Conservation (phyloP, 2,329 filamentous ascomycete species). For the Aspergillus versicolor region DNA sequence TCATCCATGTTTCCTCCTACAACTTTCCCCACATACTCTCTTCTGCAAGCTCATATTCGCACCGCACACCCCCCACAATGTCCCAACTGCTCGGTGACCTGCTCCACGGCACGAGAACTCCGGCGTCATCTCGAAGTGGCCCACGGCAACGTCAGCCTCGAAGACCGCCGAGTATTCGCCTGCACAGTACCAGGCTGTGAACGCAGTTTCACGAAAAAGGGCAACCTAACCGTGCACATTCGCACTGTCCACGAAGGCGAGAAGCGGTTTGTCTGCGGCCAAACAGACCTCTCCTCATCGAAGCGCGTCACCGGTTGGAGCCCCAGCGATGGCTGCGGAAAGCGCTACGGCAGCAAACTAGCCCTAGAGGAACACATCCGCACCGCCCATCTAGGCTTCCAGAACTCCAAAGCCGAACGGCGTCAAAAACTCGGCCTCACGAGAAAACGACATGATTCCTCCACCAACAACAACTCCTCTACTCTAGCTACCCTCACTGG, state of each 20-base stretch:
- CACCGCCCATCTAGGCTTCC: conserved; percentile 72
- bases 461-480: conserved; percentile 27
- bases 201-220: conserved; percentile 76
- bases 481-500: conserved; percentile 55
- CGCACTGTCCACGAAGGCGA: conserved; percentile 73
- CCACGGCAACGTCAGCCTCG: conserved; percentile 62
- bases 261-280: conserved; percentile 74
- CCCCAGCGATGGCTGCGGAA: conserved; percentile 65
- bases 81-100: conserved; percentile 69
- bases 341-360: conserved; percentile 72
- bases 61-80: conserved; percentile 72
- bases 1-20: conserved; percentile 35
- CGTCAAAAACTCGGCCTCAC: conserved; percentile 33
- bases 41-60: conserved; percentile 72
- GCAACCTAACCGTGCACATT: conserved; percentile 80
- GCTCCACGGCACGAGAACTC: conserved; percentile 65
- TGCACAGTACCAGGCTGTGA: conserved; percentile 70
- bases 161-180: conserved; percentile 63
- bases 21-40: conserved; percentile 69
- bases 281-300: conserved; percentile 60
- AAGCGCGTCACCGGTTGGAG: conserved; percentile 65
- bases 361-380: conserved; percentile 82
- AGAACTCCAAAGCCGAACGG: conserved; percentile 42
- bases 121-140: conserved; percentile 75
- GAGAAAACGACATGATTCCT: conserved; percentile 13